phyloP scores from a whole-genome alignment of 179 eudicot species.

The Pouteria campechiana region DNA sequence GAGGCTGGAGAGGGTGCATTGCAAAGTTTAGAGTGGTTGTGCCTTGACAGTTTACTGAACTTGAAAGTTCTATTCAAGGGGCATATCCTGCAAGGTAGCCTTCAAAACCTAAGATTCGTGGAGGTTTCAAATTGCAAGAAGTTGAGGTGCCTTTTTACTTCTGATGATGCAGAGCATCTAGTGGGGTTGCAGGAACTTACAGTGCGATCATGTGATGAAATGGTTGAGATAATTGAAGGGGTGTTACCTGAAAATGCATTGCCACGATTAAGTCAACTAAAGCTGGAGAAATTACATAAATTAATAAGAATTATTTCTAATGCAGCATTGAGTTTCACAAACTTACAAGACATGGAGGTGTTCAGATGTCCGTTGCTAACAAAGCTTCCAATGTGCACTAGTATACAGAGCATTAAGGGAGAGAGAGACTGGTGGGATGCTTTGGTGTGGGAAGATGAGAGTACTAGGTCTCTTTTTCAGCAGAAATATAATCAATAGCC shows the following conservation, averaged over 20 bases:
- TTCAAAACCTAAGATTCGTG: constrained; percentile 3
- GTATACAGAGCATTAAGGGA: constrained; percentile 1
- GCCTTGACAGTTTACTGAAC: too few relatives aligned
- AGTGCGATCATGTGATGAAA: constrained; percentile 5
- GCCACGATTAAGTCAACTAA: constrained; percentile 8
- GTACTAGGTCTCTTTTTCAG: too few relatives aligned
- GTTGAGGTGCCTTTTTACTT: constrained; percentile 6
- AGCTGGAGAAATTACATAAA: constrained; percentile 7
- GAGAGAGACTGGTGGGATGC: constrained; percentile 13
- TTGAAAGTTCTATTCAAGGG: too few relatives aligned
- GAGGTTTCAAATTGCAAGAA: constrained; percentile 5
- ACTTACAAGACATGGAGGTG: constrained; percentile 5
- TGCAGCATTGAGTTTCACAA: constrained; percentile 2
- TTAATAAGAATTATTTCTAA: constrained; percentile 9
- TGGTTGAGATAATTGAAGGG: constrained; percentile 10
- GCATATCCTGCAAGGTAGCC: neutral
- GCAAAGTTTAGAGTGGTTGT: too few relatives aligned
- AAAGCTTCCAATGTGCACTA: constrained; percentile 8
- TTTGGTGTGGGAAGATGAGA: constrained; percentile 20
- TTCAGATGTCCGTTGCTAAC: constrained; percentile 4
- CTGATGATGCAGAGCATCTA: constrained; percentile 3
- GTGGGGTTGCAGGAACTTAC: constrained; percentile 8
- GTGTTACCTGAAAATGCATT: constrained; percentile 1
- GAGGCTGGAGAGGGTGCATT: too few relatives aligned
- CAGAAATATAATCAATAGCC: too few relatives aligned